A percentile compares a stretch with the other conserved stretches of the same genome.
Evolutionary conservation across 2,329 filamentous ascomycete species (phyloP).

Genomic region (Colletotrichum cordylinicola): DNA sequence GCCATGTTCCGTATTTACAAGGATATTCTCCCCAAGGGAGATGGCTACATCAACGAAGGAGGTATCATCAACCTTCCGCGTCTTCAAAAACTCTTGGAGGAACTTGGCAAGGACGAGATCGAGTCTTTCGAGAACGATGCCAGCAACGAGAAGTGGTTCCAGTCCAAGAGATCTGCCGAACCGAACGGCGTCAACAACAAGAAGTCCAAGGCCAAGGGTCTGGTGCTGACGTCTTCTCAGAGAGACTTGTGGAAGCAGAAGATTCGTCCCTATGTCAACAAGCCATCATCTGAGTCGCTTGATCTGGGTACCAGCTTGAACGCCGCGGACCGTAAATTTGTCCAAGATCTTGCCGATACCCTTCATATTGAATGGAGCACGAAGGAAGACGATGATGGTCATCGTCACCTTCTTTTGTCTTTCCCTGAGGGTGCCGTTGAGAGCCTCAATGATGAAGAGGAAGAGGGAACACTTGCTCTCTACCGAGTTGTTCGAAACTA

Average conservation of each 20-base stretch:
- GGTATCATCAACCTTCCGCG: conserved; percentile 89
- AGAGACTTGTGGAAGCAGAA: conserved; percentile 80
- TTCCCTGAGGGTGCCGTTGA: conserved; percentile 63
- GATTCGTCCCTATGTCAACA: conserved; percentile 83
- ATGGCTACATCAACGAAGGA: conserved; percentile 95
- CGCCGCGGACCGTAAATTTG: conserved; percentile 89
- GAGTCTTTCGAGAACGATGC: conserved; percentile 93
- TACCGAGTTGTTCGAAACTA: conserved; percentile 87
- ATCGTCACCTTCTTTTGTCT: conserved; percentile 56
- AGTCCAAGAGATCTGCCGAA: conserved; percentile 79
- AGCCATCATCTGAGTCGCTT: conserved; percentile 67
- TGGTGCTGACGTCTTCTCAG: conserved; percentile 80
- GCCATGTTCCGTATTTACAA: conserved; percentile 99
- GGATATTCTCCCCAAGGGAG: conserved; percentile 81
- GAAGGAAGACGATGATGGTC: conserved; percentile 60
- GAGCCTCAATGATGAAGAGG: conserved; percentile 74
- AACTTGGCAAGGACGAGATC: conserved; percentile 87
- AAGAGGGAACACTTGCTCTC: conserved; percentile 86
- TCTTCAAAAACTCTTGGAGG: conserved; percentile 77
- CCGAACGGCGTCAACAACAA: conserved; percentile 62
- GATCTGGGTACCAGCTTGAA: conserved; percentile 77
- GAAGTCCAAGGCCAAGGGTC: conserved; percentile 59
- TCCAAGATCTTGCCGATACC: conserved; percentile 80
- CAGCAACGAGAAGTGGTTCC: conserved; percentile 89
- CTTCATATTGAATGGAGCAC: conserved; percentile 65